phyloP scores from a whole-genome alignment of 2,329 filamentous ascomycete genomes.

The Aspergillus fijiensis region DNA sequence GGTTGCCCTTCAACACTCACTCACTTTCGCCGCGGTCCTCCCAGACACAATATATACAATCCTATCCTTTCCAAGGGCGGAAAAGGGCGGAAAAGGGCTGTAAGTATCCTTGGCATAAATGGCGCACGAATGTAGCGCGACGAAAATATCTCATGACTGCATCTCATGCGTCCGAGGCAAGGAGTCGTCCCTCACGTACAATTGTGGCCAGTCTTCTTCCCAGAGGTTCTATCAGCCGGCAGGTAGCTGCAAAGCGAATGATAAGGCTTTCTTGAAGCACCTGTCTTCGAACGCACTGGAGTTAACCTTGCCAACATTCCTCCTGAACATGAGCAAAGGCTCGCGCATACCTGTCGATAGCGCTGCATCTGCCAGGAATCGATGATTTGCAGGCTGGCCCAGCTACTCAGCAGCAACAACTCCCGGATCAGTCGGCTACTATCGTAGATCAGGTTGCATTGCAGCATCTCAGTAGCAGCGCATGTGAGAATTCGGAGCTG shows the following conservation, averaged over 20 bases:
- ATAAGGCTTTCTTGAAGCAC: background rate
- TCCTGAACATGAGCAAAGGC: background rate
- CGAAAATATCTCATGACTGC: background rate
- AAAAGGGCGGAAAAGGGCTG: background rate
- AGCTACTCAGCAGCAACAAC: background rate
- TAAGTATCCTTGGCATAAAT: background rate
- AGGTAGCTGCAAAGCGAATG: background rate
- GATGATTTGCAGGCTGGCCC: background rate
- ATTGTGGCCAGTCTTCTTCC: background rate
- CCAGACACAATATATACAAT: background rate
- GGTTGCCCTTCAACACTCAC: background rate
- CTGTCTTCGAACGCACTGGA: background rate
- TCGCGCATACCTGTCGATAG: background rate
- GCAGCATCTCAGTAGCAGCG: background rate
- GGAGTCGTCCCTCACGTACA: background rate
- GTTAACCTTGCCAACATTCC: background rate
- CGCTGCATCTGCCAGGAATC: background rate
- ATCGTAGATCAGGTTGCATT: background rate
- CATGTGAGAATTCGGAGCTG: background rate
- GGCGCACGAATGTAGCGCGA: background rate
- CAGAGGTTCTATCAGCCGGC: background rate
- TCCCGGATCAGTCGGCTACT: background rate
- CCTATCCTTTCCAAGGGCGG: background rate
- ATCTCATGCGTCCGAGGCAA: background rate
- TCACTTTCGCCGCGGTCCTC: background rate